A percentile compares a stretch with the other conserved stretches of the same genome.
Evolutionary conservation across 108 stramenopile species (phyloP).

Genomic region (Pseudonitzschia multiseries): DNA sequence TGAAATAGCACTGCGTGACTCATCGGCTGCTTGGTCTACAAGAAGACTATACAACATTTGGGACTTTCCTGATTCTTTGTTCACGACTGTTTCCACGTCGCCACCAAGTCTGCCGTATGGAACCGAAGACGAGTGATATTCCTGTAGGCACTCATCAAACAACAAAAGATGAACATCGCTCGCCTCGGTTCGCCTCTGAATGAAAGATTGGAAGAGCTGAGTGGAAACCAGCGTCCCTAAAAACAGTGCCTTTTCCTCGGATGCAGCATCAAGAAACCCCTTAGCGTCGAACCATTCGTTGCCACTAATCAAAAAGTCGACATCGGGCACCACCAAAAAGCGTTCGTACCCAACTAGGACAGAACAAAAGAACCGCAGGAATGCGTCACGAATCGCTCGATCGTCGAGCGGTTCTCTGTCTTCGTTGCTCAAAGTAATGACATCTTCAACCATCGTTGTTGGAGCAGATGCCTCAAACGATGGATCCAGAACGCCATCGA

Average conservation of each 20-base stretch:
- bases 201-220: slow-evolving; percentile 85
- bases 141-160: slow-evolving; percentile 82
- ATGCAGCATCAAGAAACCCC: slow-evolving; percentile 64
- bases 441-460: slow-evolving; percentile 40
- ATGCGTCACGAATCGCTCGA: slow-evolving; percentile 79
- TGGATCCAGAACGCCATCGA: slow-evolving; percentile 68
- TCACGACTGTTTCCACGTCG: slow-evolving; percentile 45
- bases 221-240: slow-evolving; percentile 62
- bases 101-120: slow-evolving; percentile 77
- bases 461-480: slow-evolving; percentile 41
- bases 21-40: slow-evolving; percentile 78
- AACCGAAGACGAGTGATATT: slow-evolving; percentile 72
- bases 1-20: slow-evolving; percentile 28
- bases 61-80: slow-evolving; percentile 30
- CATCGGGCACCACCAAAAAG: slow-evolving; percentile 83
- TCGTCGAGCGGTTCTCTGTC: slow-evolving; percentile 71
- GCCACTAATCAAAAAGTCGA: slow-evolving; percentile 77
- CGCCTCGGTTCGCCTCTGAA: slow-evolving; percentile 84
- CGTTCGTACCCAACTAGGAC: slow-evolving; percentile 82
- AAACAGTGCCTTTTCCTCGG: slow-evolving; percentile 56
- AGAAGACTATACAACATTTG: slow-evolving; percentile 64
- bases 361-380: slow-evolving; percentile 80
- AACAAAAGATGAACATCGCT: slow-evolving; percentile 84
- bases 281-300: slow-evolving; percentile 89
- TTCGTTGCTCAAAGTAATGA: slow-evolving; percentile 16